Conservation (phyloP, 2,329 filamentous ascomycete genomes). For the Leptographium wingfieldii region DNA sequence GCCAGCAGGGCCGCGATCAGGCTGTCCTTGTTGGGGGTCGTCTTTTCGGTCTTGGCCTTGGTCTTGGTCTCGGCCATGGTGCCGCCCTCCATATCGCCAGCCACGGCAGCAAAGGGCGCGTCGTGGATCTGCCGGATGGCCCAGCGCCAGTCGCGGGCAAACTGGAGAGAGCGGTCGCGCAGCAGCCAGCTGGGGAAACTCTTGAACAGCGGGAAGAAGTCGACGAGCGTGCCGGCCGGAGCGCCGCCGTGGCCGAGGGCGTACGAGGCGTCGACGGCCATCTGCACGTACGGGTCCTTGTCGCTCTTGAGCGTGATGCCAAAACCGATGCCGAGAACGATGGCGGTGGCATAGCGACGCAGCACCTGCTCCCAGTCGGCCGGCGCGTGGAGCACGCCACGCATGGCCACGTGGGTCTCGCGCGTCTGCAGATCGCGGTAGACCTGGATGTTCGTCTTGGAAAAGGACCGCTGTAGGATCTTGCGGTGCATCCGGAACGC, state of each 20-base stretch:
- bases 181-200: constrained; percentile 10
- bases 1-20: constrained; percentile 5
- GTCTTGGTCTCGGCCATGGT: too few relatives aligned
- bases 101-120: constrained; percentile 14
- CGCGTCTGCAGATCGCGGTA: constrained; percentile 12
- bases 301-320: constrained; percentile 25
- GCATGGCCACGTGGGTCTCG: constrained; percentile 20
- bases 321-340: constrained; percentile 30
- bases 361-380: constrained; percentile 24
- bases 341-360: constrained; percentile 25
- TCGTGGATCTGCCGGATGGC: constrained; percentile 17
- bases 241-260: constrained; percentile 11
- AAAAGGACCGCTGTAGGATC: constrained; percentile 20
- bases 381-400: constrained; percentile 20
- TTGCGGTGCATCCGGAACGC: constrained; percentile 27
- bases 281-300: constrained; percentile 26
- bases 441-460: constrained; percentile 22
- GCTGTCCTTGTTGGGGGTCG: not conserved
- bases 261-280: constrained; percentile 17
- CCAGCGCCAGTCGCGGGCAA: constrained; percentile 7
- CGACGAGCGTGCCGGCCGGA: constrained; percentile 9
- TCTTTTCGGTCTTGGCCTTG: not conserved
- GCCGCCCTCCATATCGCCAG: not conserved
- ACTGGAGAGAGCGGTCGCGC: constrained; percentile 6
- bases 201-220: constrained; percentile 10